phyloP scores from a whole-genome alignment of 2,329 filamentous ascomycete species.

The Claviceps lovelessii region DNA sequence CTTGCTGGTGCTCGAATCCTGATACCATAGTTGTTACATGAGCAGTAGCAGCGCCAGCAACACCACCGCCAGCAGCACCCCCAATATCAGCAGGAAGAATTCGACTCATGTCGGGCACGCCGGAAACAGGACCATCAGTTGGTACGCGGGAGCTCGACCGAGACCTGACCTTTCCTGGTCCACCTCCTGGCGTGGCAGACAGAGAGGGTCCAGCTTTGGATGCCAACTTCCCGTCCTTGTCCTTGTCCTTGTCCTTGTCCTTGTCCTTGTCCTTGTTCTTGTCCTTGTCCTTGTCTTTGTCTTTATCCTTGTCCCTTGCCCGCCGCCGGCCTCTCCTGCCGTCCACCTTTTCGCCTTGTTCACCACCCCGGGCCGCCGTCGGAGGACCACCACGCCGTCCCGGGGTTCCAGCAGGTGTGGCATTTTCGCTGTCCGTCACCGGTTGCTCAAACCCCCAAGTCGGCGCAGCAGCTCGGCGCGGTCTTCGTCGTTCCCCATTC shows the following conservation, averaged over 20 bases:
- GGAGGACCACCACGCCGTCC: slow-evolving; percentile 31
- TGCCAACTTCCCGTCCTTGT: slow-evolving; percentile 25
- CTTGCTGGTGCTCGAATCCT: slow-evolving; percentile 21
- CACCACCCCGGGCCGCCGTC: slow-evolving; percentile 22
- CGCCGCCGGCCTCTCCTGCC: slow-evolving; percentile 25
- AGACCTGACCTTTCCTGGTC: slow-evolving; percentile 32
- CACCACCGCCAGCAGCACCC: background rate
- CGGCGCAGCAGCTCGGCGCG: slow-evolving; percentile 53
- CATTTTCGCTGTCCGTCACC: slow-evolving; percentile 44
- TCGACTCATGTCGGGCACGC: background rate
- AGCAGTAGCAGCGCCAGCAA: background rate
- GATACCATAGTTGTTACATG: slow-evolving; percentile 15
- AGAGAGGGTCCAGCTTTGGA: slow-evolving; percentile 29
- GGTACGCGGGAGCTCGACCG: slow-evolving; percentile 38
- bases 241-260: slow-evolving; percentile 19
- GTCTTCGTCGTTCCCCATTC: slow-evolving; percentile 44
- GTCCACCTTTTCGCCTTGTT: slow-evolving; percentile 32
- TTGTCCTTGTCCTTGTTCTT: background rate
- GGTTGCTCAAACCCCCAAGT: slow-evolving; percentile 53
- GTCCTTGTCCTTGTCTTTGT: slow-evolving; percentile 24
- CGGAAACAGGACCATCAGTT: slow-evolving; percentile 16
- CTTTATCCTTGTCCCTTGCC: slow-evolving; percentile 24
- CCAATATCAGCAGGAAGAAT: background rate
- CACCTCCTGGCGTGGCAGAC: slow-evolving; percentile 27
- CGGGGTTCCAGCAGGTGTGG: slow-evolving; percentile 43